Evolutionary conservation across 768 basidiomycete genomes (phyloP), one percentile per base, ranked within the genome.

Genomic region (Porpolomopsis calyptriformis): DNA sequence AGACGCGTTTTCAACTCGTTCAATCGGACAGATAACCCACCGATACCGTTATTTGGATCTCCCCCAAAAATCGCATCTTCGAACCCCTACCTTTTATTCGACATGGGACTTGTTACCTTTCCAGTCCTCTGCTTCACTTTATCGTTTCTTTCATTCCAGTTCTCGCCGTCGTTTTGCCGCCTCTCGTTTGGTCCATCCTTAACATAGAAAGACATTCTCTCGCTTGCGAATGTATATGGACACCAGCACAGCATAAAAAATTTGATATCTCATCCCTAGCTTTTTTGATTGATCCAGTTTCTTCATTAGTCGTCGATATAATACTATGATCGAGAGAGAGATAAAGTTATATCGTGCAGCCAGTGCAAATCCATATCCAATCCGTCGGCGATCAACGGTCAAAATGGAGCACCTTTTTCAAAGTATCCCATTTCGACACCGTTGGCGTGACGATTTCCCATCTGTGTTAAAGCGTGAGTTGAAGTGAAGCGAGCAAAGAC

Each of bases 401-500:
- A 4, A 49, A 25, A 36, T 52, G 50, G 6, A 52, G 36, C 11
- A 43, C 50, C 20, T 48, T 47, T 24, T 45, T 52, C 41, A 52
- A 35, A 4, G 47, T 25, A 24, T 52, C 50, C 50, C 50, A 52
- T 36, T 38, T 49, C 23, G 48, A 49, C n/a, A 22, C 29, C 18
- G 55, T 47, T 23, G 50, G 44, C 25, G 44, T 25, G 6, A 33
- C 25, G n/a, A 55, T 47, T 31, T 56, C 53, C 55, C 55, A 56
- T 24, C 55, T 56, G 39, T n/a, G 37, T 23, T 40, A n/a, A n/a
- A n/a, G n/a, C n/a, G 43, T 26, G 19, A 43, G 27, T 40, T 29
- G 20, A 35, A 44, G 25, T 12, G 36, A n/a, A 20, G n/a, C 20
- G 35, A 12, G 7, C 29, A 14, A 23, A 39, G 25, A 26, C 16